Evolutionary conservation across 805 yeast genomes (phyloP).

Genomic region (Debaryomyces prosopidis): DNA sequence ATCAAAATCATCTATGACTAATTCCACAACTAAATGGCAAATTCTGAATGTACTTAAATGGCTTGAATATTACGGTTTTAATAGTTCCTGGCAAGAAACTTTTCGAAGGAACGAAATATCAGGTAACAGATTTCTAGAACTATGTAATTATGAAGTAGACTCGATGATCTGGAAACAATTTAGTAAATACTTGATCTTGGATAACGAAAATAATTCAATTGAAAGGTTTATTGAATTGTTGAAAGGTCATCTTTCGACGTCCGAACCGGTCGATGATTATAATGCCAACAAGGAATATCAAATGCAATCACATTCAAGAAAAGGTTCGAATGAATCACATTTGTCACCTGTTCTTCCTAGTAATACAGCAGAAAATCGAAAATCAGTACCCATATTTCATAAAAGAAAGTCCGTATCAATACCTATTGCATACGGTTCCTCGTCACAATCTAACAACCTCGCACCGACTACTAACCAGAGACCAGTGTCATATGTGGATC

Average conservation of each 20-base stretch:
- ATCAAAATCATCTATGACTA: conserved; percentile 16
- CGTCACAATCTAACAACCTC: conserved; percentile 7
- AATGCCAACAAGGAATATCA: not conserved
- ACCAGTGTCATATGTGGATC: conserved; percentile 41
- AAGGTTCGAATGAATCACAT: conserved; percentile 16
- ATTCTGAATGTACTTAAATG: conserved; percentile 64
- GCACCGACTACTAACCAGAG: conserved; percentile 22
- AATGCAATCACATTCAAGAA: conserved; percentile 11
- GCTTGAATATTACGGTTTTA: conserved; percentile 69
- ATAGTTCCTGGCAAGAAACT: conserved; percentile 69
- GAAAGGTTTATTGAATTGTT: conserved; percentile 42
- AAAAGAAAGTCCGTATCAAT: conserved; percentile 21
- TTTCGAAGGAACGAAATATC: conserved; percentile 58
- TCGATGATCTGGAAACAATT: conserved; percentile 49
- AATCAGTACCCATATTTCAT: conserved; percentile 30
- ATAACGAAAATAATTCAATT: conserved; percentile 52
- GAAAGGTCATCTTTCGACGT: not conserved
- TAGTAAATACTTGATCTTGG: conserved; percentile 26
- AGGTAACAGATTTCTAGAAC: conserved; percentile 63
- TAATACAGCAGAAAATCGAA: conserved; percentile 25
- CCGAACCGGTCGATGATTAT: not conserved
- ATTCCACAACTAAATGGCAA: conserved; percentile 68
- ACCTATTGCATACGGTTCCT: conserved; percentile 6
- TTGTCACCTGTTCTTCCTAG: conserved; percentile 10
- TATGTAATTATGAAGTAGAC: conserved; percentile 62